Base-by-base conservation (phyloP, 257 asterid species). In the Nicotiana otophora region DNA sequence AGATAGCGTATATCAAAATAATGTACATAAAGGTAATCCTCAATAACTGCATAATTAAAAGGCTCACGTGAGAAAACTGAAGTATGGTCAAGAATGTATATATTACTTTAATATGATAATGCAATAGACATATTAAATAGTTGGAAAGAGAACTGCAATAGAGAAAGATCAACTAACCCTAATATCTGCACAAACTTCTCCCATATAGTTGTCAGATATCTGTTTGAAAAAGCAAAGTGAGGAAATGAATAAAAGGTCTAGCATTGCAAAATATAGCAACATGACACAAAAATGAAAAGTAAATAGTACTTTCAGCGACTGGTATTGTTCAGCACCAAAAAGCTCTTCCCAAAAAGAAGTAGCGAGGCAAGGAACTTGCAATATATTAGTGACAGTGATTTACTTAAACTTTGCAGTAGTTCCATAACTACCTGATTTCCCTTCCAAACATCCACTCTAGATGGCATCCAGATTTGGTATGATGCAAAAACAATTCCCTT, bases 121-220 rank as follows among this genome's bases (percentile, higher is more conserved):
- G 58, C 78, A 70, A 69, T 42, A 70, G 23, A 16, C 74, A 31
- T 2, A 15, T 14, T 20, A 83, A 33, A 3, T 51, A 12, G 33
- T 16, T 65, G 4, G 51, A 75, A n/a, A 48, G 46, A 77, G 19
- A 81, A 33, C 30, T 55, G 75, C 28, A 74, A 81, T 23, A 36
- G 68, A 54, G 74, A 81, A 33, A 65, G 57, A 33, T 36, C 54
- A 82, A 85, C 86, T 82, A 82, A 95, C 99, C 98, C 84, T 94
- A 26, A 96, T 92, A 78, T 88, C 87, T 55, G 93, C 86, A 85
- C 94, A 92, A 51, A 91, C 92, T 84, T 91, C 97, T 88, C 92
- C 97, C 93, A 90, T 90, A 88, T 90, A 85, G 88, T 88, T 91
- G 86, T 91, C 97, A 12, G 93, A 78, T 82, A 86, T 88, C 97